Conservation (phyloP, 192 early-diverging fungal species). For the Chytriomyces sp. region DNA sequence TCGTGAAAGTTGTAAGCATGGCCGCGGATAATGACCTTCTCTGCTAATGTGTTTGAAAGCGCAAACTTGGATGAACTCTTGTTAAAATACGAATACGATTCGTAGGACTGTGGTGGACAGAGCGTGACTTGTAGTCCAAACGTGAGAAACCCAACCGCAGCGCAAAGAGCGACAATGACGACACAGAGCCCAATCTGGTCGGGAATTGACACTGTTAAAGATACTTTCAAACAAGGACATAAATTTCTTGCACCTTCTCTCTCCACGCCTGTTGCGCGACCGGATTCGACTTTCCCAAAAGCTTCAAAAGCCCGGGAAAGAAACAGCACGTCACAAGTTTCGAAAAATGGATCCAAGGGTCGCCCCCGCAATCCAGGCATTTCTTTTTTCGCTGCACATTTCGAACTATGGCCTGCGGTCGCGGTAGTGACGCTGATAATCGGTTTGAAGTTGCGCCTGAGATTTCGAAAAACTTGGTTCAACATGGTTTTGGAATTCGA, state of each 20-base stretch:
- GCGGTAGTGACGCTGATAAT: not conserved
- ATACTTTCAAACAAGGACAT: conserved; percentile 36
- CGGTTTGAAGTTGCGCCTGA: not conserved
- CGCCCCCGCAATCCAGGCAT: not conserved
- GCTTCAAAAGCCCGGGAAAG: conserved; percentile 31
- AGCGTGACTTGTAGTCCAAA: conserved; percentile 44
- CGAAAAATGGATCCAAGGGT: conserved; percentile 46
- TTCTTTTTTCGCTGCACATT: not conserved
- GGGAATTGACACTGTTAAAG: conserved; percentile 14
- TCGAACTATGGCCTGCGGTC: not conserved
- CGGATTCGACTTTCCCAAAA: conserved; percentile 37
- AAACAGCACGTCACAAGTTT: conserved; percentile 48
- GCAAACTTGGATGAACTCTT: not conserved
- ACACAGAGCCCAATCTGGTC: conserved; percentile 82
- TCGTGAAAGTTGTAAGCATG: conserved; percentile 41
- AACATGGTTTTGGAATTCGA: no score
- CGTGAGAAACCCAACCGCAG: conserved; percentile 51
- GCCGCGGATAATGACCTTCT: conserved; percentile 37
- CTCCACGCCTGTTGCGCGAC: conserved; percentile 61
- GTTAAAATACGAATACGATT: conserved; percentile 8
- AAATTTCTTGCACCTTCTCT: conserved; percentile 50
- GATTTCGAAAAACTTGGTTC: no score
- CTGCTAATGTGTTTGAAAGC: not conserved
- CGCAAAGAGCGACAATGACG: conserved; percentile 80
- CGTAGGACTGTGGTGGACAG: conserved; percentile 2